These are phyloP conservation scores for Zoysia matrella DNA, from an alignment of 202 grass and related monocot species.

Conservation along the genomic window DNA sequence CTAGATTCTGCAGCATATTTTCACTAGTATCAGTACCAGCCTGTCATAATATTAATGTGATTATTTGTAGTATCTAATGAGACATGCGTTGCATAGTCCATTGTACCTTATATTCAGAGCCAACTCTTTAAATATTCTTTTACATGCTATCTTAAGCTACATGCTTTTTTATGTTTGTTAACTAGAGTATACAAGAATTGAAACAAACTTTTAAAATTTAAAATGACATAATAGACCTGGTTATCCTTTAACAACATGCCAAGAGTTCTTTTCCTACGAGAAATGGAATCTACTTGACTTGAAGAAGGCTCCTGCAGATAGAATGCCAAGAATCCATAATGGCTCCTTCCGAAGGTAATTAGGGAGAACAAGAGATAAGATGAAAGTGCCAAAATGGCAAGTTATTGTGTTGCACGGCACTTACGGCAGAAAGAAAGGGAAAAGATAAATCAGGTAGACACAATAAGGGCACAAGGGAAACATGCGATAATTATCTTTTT, in stretches of 20 bases:
- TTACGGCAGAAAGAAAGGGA: constrained; percentile 25
- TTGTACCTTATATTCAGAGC: constrained; percentile 4
- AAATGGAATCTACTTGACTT: constrained; percentile 42
- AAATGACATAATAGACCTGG: constrained; percentile 44
- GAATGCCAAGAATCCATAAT: constrained; percentile 49
- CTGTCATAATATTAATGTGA: constrained; percentile 36
- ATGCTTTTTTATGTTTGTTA: not conserved
- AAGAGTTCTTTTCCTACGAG: constrained; percentile 56
- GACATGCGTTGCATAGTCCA: not conserved
- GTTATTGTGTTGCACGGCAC: constrained; percentile 3
- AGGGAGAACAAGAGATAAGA: constrained; percentile 7
- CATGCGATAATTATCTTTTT: constrained; percentile 1
- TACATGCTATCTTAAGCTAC: not conserved
- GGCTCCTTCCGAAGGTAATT: constrained; percentile 12
- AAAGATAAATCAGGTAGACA: constrained; percentile 11
- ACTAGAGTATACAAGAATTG: constrained; percentile 10
- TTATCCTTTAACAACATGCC: constrained; percentile 59
- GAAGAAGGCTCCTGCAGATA: constrained; percentile 58
- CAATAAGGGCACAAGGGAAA: not conserved
- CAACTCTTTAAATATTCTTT: not conserved
- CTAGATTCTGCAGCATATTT: constrained; percentile 38
- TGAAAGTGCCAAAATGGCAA: not conserved
- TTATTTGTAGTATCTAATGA: not conserved
- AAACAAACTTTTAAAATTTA: constrained; percentile 31
- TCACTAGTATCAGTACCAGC: constrained; percentile 26